These are phyloP conservation scores for Pleurostoma richardsiae DNA, from an alignment of 2,329 filamentous ascomycete species.

Conservation along the genomic window DNA sequence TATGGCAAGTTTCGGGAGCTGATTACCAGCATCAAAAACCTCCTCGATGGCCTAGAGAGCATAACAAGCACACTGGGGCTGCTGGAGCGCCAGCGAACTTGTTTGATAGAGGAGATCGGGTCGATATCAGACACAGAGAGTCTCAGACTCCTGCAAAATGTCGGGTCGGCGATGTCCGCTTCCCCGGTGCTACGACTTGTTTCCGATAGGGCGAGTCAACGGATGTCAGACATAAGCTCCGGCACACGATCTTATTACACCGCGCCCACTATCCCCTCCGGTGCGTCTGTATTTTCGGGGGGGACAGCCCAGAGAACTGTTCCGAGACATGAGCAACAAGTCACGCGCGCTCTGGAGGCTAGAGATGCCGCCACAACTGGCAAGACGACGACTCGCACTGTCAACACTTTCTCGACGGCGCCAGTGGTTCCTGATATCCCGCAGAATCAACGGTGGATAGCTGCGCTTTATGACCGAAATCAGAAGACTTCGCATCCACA, in stretches of 20 bases:
- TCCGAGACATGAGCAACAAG: too few species aligned
- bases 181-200: constrained; percentile 1
- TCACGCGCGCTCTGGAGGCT: not conserved
- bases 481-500: not conserved
- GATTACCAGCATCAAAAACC: constrained; percentile 10
- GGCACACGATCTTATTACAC: not conserved
- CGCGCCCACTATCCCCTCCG: not conserved
- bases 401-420: not conserved
- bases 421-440: not conserved
- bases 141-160: constrained; percentile 10
- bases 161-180: not conserved
- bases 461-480: not conserved
- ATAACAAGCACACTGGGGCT: constrained; percentile 11
- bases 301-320: not conserved
- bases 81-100: constrained; percentile 8
- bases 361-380: not conserved
- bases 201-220: constrained; percentile 10
- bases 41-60: constrained; percentile 15
- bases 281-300: not conserved
- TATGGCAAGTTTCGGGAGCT: constrained; percentile 10
- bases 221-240: not conserved
- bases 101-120: constrained; percentile 12
- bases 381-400: not conserved
- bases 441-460: constrained; percentile 7
- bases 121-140: constrained; percentile 13